Base-by-base conservation (phyloP, 805 yeast genomes). In the Nakazawaea populi region DNA sequence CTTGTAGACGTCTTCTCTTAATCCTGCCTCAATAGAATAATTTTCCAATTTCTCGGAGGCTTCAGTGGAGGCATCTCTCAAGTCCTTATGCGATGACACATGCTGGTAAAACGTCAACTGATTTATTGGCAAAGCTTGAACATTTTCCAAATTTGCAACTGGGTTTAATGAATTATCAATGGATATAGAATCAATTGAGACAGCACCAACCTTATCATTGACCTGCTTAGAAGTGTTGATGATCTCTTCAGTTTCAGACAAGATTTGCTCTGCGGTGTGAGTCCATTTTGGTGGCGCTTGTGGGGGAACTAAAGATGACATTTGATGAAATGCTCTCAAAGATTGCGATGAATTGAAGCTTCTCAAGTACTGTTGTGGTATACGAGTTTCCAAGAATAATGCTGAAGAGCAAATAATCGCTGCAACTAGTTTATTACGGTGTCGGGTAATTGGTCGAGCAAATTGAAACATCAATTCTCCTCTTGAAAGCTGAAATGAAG, bases 21-120 rank as follows among this genome's bases (percentile, higher is more conserved):
- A 65, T 12, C 78, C 75, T 28, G 83, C 73, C 57, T 86, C 95
- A 58, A 88, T 86, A 8, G 74, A 68, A 56, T 72, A 77, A 46
- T 81, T 76, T 48, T 79, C 74, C 42, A 85, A 64, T 53, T 72
- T 60, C 60, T 80, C 80, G 55, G 83, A 86, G 0, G 88, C 84
- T 53, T 77, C 69, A 42, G 75, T 75, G 2, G 91, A 81, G 4
- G 89, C 88, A 55, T 85, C 88, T 60, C 96, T 76, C 34, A 86
- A 61, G n/a, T 68, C 80, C 59, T 82, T 79, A 55, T 76, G 73
- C 24, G 80, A 59, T 3, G 91, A 83, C 9, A 89, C 91, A 57
- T 85, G 83, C 64, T 83, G 89, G 60, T 81, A 83, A 61, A 89
- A 88, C 18, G 83, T 71, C 57, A 87, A 65, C 56, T 76, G 83